Base-by-base conservation (phyloP, 345 rosid species). In the Gossypioides kirkii region DNA sequence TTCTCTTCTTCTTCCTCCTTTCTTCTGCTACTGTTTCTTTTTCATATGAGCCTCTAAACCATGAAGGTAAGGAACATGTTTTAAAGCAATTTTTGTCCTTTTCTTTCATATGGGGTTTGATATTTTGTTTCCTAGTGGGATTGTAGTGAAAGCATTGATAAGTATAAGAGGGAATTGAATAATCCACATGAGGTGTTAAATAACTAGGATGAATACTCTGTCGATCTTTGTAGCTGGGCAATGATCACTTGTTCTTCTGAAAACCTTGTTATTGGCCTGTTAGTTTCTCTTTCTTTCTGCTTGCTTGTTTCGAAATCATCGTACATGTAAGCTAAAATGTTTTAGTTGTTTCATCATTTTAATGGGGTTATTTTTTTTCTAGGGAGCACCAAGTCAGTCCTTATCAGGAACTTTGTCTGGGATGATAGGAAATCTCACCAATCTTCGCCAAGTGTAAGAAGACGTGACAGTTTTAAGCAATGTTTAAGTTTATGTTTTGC, bases 171-270 rank as follows among this genome's bases (percentile, higher is more conserved):
- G 50, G 84, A 74, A 20, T 77, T 92, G 80, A 77, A 82, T 60
- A 97, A 94, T 76, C 95, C 95, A 8, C 91, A 86, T 73, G 97
- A 94, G n/a, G 93, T 89, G 53, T 77, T 94, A 69, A 91, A 84
- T 86, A 90, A 90, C 84, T 94, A 97, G 98, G 97, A 94, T 75
- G 94, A 86, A 72, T 89, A 89, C 56, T 91, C 97, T 61, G 97
- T 94, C 69, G 98, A 94, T 86, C 98, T 97, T 36, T 94, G 98
- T 77, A 94, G 97, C 72, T 94, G 98, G 98, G 92, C 97, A 13
- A 90, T 94, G 97, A 80, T 94, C 81, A 82, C 91, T 83, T 94
- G 97, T 63, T 94, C 97, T 54, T 11, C 85, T 16, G 98, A 89
- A 52, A 92, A 89, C 77, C 93, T 92, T 67, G 97, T 92, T 42